Conservation (phyloP, 2,329 filamentous ascomycete genomes). For the Epichloe coenophiala region DNA sequence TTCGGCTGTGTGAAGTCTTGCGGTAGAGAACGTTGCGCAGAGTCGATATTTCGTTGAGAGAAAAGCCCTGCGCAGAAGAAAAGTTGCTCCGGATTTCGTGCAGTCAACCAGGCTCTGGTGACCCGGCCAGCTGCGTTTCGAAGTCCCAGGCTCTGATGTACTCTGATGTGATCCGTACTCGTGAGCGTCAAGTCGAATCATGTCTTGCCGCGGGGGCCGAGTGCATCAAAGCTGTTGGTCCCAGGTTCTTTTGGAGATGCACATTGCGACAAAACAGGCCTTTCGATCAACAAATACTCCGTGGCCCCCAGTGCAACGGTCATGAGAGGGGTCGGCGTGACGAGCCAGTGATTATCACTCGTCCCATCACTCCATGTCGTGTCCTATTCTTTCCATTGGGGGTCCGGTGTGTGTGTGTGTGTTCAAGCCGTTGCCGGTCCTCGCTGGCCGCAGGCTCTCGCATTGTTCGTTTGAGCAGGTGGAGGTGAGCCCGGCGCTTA, state of each 20-base stretch:
- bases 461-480: background rate
- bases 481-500: background rate
- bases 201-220: background rate
- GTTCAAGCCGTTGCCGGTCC: too few species aligned
- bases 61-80: too few species aligned
- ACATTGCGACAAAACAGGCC: background rate
- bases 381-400: too few species aligned
- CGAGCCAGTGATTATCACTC: too few species aligned
- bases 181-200: background rate
- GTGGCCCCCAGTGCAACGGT: background rate
- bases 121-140: background rate
- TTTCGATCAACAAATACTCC: too few species aligned
- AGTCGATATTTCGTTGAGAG: too few species aligned
- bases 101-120: background rate
- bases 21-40: too few species aligned
- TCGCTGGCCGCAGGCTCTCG: too few species aligned
- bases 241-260: background rate
- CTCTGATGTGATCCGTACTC: too few species aligned
- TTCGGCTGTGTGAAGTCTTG: too few species aligned
- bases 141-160: background rate
- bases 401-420: background rate
- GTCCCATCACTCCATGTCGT: too few species aligned
- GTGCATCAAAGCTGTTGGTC: background rate
- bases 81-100: background rate
- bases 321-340: too few species aligned